phyloP scores from a whole-genome alignment of 1,284 basidiomycete genomes.

The Lentinula novae-zelandiae region DNA sequence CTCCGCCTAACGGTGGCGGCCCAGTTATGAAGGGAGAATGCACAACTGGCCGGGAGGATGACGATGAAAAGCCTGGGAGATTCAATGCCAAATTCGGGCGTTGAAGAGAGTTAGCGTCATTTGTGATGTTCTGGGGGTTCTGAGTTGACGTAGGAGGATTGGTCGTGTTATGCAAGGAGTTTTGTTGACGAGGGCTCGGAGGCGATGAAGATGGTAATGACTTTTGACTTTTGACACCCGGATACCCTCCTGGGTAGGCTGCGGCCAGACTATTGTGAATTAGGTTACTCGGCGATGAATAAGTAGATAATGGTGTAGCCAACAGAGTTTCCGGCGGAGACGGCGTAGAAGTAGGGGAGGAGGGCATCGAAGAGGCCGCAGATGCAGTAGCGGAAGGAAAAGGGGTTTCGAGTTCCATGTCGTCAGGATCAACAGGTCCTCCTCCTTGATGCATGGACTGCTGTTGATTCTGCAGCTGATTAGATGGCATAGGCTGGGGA shows the following conservation, averaged over 20 bases:
- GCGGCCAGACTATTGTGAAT: conserved; percentile 11
- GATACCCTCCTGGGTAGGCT: conserved; percentile 15
- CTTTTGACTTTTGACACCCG: conserved; percentile 1
- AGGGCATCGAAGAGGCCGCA: conserved; percentile 26
- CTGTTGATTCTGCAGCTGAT: conserved; percentile 19
- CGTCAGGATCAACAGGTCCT: conserved; percentile 65
- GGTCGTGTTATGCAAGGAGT: neutral
- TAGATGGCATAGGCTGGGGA: conserved; percentile 22
- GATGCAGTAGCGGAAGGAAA: conserved; percentile 39
- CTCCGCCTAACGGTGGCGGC: conserved; percentile 29
- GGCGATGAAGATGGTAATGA: conserved; percentile 5
- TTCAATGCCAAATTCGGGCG: conserved; percentile 5
- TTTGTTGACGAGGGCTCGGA: neutral
- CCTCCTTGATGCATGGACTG: conserved; percentile 25
- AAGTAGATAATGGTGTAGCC: conserved; percentile 41
- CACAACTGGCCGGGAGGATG: conserved; percentile 13
- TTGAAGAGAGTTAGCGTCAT: neutral
- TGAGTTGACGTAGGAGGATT: neutral
- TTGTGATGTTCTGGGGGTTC: neutral
- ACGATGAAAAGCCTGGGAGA: conserved; percentile 7
- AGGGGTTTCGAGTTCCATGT: conserved; percentile 72
- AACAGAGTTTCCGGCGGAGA: conserved; percentile 48
- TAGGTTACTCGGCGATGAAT: conserved; percentile 26
- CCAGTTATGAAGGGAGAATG: conserved; percentile 30
- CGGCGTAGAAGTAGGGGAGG: conserved; percentile 11